Evolutionary conservation across 495 filamentous ascomycete species (phyloP).

Genomic region (Penicillium goetzii): DNA sequence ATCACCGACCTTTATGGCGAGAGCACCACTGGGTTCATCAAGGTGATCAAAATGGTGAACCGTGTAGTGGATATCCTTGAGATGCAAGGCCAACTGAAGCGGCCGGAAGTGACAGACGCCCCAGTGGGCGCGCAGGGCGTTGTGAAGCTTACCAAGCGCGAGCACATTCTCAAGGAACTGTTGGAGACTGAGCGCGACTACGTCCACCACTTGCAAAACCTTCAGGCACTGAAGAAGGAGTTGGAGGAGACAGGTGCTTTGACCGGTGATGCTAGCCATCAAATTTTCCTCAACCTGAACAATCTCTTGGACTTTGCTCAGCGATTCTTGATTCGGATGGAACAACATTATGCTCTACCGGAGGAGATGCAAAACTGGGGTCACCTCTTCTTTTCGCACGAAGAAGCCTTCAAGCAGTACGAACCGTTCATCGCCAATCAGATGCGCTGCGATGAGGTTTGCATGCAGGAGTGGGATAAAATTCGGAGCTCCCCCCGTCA

Average conservation of each 20-base stretch:
- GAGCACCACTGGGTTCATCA: constrained; percentile 96
- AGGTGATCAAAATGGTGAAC: constrained; percentile 86
- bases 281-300: constrained; percentile 96
- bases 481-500: constrained; percentile 58
- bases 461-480: constrained; percentile 57
- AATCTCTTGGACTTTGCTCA: constrained; percentile 92
- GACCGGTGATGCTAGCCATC: constrained; percentile 86
- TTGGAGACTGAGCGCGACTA: constrained; percentile 96
- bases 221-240: constrained; percentile 89
- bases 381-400: constrained; percentile 74
- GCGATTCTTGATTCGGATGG: constrained; percentile 90
- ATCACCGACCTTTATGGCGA: constrained; percentile 89
- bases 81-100: constrained; percentile 67
- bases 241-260: constrained; percentile 86
- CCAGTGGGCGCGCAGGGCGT: constrained; percentile 46
- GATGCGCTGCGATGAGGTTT: constrained; percentile 54
- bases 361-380: constrained; percentile 89
- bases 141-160: constrained; percentile 72
- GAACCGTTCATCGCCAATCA: constrained; percentile 97
- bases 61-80: constrained; percentile 87
- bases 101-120: constrained; percentile 49
- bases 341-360: constrained; percentile 86
- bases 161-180: constrained; percentile 87
- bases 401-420: constrained; percentile 85
- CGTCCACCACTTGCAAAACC: constrained; percentile 94